phyloP scores from a whole-genome alignment of 1,284 basidiomycete genomes.

The Trametes hirsuta region DNA sequence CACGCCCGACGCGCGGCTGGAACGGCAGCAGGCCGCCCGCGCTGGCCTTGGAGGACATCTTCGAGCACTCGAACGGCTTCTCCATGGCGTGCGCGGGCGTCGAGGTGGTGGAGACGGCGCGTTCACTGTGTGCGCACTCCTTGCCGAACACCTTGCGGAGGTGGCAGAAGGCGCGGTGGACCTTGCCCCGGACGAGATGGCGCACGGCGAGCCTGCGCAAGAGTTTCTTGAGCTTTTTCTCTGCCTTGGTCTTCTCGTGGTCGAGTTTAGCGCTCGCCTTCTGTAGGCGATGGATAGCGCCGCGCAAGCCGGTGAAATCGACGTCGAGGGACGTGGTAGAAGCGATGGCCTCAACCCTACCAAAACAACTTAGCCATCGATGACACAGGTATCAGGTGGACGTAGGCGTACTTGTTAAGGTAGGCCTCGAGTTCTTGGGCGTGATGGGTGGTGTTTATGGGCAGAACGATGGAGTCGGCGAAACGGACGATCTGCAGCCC shows the following conservation, averaged over 20 bases:
- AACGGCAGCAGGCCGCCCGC: constrained; percentile 19
- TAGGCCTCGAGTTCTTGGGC: constrained; percentile 52
- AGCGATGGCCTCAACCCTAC: constrained; percentile 39
- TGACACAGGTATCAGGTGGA: background rate
- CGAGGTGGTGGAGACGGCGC: background rate
- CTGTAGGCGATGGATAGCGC: constrained; percentile 56
- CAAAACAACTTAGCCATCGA: background rate
- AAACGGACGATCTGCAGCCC: constrained; percentile 67
- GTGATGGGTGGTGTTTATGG: constrained; percentile 81
- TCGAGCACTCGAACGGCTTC: constrained; percentile 24
- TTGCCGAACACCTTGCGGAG: constrained; percentile 31
- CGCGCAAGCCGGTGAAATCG: constrained; percentile 40
- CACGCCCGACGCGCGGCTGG: constrained; percentile 31
- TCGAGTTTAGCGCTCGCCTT: constrained; percentile 59
- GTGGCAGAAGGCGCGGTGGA: constrained; percentile 29
- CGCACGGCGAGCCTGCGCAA: constrained; percentile 38
- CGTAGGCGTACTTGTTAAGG: constrained; percentile 46
- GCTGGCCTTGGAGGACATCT: constrained; percentile 7
- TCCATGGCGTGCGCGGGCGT: constrained; percentile 5
- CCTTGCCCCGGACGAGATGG: constrained; percentile 28
- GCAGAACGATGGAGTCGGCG: constrained; percentile 60
- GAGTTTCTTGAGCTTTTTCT: constrained; percentile 33
- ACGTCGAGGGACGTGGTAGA: constrained; percentile 27
- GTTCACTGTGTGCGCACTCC: constrained; percentile 23
- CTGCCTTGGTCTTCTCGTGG: constrained; percentile 46